Base-by-base conservation (phyloP, 192 early-diverging fungal genomes). In the Coemansia sp. region DNA sequence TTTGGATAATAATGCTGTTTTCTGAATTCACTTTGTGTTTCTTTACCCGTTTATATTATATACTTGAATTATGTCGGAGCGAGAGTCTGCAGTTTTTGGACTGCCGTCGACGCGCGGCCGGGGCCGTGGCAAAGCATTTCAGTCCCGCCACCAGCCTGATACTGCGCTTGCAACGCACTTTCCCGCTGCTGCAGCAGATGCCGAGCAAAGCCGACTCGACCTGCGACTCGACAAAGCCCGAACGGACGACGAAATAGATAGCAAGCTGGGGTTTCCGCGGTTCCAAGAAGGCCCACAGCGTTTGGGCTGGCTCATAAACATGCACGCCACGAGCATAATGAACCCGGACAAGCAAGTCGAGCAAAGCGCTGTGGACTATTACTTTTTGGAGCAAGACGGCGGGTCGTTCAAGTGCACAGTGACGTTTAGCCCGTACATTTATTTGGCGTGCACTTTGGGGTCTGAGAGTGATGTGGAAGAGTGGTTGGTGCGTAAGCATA, bases 301-400 rank as follows among this genome's bases (percentile, higher is more conserved):
- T 17, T 63, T 90, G 2, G 97, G 97, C 1, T 99, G 97, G 97
- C 82, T 99, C 34, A 86, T 96, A 26, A 99, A 99, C 84, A 96
- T 97, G 84, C 90, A 94, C 65, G 81, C 89, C 83, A 91, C 91
- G 0, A 65, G 86, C 7, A 82, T 94, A 23, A 68, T 72, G 44
- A 86, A 89, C 67, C 66, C 73, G 2, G 88, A 94, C 53, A 85
- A 83, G 80, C 71, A 79, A 17, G 74, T 81, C 19, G 88, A 88
- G 22, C 83, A 85, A 49, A 67, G 93, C 0, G 95, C 88, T 0
- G 87, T 96, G 4, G 94, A 98, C 75, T 89, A 89, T 48, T 98
- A 96, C 66, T 99, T 99, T 71, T 75, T 98, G 36, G 89, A 94
- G 59, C 92, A 93, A 25, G 91, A 93, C 49, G 93, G 93, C 28